Percentiles rank a stretch among this genome's conserved stretches.
Conservation (phyloP, 2,329 filamentous ascomycete genomes). For the Aspergillus pseudotamarii region DNA sequence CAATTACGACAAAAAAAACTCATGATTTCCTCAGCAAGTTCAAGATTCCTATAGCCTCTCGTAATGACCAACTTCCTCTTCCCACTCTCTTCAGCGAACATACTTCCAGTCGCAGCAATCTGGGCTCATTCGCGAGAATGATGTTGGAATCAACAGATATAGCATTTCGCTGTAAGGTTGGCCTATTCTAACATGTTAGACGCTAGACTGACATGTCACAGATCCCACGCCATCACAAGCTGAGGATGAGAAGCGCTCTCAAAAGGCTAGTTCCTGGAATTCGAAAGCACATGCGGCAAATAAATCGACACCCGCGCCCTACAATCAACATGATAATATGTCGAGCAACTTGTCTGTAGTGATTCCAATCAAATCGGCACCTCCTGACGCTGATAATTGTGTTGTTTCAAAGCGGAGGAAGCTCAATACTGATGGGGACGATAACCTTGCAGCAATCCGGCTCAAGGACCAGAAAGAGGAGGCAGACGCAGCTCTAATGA, state of each 20-base stretch:
- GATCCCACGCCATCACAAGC: constrained; percentile 37
- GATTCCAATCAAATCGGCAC: constrained; percentile 49
- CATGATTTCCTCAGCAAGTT: constrained; percentile 42
- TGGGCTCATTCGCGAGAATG: constrained; percentile 59
- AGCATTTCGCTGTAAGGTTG: constrained; percentile 45
- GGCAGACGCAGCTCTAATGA: constrained; percentile 71
- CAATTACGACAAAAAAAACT: constrained; percentile 13
- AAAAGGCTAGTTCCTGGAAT: constrained; percentile 27
- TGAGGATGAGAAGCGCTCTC: constrained; percentile 23
- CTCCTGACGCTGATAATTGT: constrained; percentile 41
- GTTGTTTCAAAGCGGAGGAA: constrained; percentile 48
- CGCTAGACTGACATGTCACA: constrained; percentile 25
- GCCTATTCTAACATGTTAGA: background rate
- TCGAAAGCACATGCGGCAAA: constrained; percentile 26
- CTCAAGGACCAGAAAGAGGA: constrained; percentile 77
- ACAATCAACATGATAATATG: constrained; percentile 22
- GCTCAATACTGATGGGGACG: constrained; percentile 57
- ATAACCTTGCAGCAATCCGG: constrained; percentile 62
- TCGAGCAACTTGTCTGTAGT: constrained; percentile 49
- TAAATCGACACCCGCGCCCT: constrained; percentile 51
- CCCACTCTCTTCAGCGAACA: constrained; percentile 23
- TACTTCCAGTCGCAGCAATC: constrained; percentile 30
- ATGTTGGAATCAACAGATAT: constrained; percentile 52
- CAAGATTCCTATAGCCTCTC: constrained; percentile 39
- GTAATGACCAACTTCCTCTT: constrained; percentile 22